These are phyloP conservation scores for Diaporthe humulicola DNA, from an alignment of 2,329 filamentous ascomycete species.

Conservation along the genomic window DNA sequence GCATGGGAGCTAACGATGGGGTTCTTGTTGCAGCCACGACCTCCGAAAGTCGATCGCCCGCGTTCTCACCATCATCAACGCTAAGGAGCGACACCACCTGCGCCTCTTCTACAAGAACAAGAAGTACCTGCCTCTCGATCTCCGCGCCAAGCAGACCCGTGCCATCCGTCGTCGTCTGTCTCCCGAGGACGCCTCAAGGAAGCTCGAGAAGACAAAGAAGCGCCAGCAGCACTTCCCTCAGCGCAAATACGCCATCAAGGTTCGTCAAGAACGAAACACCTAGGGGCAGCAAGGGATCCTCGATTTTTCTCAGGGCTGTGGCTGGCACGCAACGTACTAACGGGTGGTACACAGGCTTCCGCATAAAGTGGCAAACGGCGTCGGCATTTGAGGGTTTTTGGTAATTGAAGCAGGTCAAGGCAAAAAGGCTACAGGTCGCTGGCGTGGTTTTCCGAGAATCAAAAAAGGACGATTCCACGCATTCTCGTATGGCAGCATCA, in stretches of 20 bases:
- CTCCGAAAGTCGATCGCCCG: conserved; percentile 99
- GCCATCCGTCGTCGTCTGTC: conserved; percentile 96
- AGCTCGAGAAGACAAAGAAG: conserved; percentile 97
- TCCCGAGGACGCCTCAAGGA: conserved; percentile 86
- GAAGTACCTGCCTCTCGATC: conserved; percentile 99
- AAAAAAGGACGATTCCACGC: conserved; percentile 35
- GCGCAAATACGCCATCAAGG: conserved; percentile 99
- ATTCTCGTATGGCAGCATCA: conserved; percentile 41
- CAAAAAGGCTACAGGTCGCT: conserved; percentile 41
- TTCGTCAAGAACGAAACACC: conserved; percentile 57
- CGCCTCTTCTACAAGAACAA: conserved; percentile 99
- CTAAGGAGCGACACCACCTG: conserved; percentile 98
- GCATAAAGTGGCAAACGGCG: conserved; percentile 40
- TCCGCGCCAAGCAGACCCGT: conserved; percentile 98
- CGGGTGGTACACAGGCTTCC: conserved; percentile 33
- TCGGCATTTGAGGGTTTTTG: conserved; percentile 39
- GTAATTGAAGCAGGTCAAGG: conserved; percentile 39
- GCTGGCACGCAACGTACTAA: conserved; percentile 28
- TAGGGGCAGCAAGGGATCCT: not conserved
- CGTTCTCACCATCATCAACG: conserved; percentile 99
- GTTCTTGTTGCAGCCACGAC: conserved; percentile 79
- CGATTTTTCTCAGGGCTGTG: no score
- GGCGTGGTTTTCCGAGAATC: conserved; percentile 41
- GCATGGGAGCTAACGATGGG: conserved; percentile 44
- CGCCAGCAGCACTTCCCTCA: conserved; percentile 95